Percentiles rank a stretch among this genome's conserved stretches.
These are phyloP conservation scores for Globisporangium sylvaticum DNA, from an alignment of 352 stramenopile species.

Conservation along the genomic window DNA sequence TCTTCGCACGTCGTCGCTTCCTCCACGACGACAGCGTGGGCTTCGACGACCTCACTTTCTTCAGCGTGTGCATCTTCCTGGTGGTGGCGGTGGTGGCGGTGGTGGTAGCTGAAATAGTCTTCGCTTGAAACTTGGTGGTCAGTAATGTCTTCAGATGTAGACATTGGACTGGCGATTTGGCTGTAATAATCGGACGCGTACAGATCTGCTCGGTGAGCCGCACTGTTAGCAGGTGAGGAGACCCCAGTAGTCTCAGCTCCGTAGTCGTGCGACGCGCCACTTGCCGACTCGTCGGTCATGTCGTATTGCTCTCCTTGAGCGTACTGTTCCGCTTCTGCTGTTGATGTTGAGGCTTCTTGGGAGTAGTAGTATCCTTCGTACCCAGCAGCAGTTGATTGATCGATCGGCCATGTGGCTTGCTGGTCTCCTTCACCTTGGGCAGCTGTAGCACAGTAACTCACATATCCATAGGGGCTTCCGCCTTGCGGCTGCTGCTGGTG, in stretches of 20 bases:
- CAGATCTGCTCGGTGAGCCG: no score
- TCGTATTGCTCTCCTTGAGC: slow-evolving; percentile 2
- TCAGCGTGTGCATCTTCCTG: not conserved
- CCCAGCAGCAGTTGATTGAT: not conserved
- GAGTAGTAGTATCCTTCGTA: slow-evolving; percentile 9
- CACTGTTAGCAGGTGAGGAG: no score
- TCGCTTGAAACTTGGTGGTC: not conserved
- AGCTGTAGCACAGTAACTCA: not conserved
- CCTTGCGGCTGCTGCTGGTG: slow-evolving; percentile 1
- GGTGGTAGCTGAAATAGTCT: slow-evolving; percentile 4
- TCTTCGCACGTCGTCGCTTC: slow-evolving; percentile 17
- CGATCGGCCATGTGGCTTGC: not conserved
- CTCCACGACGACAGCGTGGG: slow-evolving; percentile 37
- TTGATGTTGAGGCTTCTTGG: not conserved
- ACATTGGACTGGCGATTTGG: no score
- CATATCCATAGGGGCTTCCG: slow-evolving; percentile 14
- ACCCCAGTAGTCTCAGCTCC: no score
- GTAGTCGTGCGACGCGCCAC: not conserved
- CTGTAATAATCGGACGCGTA: no score
- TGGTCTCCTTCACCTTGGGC: not conserved
- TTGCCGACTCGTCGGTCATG: not conserved
- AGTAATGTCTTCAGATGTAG: not conserved
- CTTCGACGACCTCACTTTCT: slow-evolving; percentile 25
- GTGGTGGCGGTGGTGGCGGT: not conserved
- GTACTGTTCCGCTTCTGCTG: slow-evolving; percentile 7